Evolutionary conservation across 108 stramenopile species (phyloP).

Genomic region (Cyclotella choctawhatcheeana): DNA sequence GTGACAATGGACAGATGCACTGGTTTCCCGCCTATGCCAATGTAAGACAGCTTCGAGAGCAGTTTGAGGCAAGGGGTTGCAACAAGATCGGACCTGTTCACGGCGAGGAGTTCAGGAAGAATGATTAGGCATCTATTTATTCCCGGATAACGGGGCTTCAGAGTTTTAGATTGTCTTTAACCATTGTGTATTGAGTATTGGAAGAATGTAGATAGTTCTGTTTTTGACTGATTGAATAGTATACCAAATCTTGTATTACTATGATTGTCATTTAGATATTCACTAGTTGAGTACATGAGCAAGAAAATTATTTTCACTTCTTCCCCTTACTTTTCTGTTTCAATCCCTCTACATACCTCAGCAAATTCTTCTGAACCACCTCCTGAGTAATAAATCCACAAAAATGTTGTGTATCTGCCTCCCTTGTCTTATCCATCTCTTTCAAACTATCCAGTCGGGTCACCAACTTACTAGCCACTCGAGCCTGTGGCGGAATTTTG

Average conservation of each 20-base stretch:
- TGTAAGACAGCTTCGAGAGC: slow-evolving; percentile 50
- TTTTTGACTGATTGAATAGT: too few species aligned
- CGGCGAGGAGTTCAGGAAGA: slow-evolving; percentile 47
- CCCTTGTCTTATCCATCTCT: slow-evolving; percentile 52
- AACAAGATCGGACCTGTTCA: slow-evolving; percentile 48
- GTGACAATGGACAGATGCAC: slow-evolving; percentile 52
- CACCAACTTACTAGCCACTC: slow-evolving; percentile 69
- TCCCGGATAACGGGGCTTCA: too few species aligned
- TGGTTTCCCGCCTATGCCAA: slow-evolving; percentile 52
- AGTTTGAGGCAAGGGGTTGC: slow-evolving; percentile 46
- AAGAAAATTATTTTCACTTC: too few species aligned
- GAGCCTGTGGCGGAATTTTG: slow-evolving; percentile 64
- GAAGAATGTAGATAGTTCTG: too few species aligned
- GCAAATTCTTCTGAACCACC: slow-evolving; percentile 63
- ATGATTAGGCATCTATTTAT: background rate
- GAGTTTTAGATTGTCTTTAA: too few species aligned
- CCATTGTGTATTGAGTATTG: too few species aligned
- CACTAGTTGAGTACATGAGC: too few species aligned
- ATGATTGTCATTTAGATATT: too few species aligned
- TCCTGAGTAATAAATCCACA: slow-evolving; percentile 69
- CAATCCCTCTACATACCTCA: slow-evolving; percentile 60
- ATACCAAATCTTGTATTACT: too few species aligned
- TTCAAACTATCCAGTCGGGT: slow-evolving; percentile 54
- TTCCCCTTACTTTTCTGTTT: slow-evolving; percentile 26
- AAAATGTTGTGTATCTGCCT: slow-evolving; percentile 69